phyloP scores from a whole-genome alignment of 129 eudicot species.

The Apium graveolens region DNA sequence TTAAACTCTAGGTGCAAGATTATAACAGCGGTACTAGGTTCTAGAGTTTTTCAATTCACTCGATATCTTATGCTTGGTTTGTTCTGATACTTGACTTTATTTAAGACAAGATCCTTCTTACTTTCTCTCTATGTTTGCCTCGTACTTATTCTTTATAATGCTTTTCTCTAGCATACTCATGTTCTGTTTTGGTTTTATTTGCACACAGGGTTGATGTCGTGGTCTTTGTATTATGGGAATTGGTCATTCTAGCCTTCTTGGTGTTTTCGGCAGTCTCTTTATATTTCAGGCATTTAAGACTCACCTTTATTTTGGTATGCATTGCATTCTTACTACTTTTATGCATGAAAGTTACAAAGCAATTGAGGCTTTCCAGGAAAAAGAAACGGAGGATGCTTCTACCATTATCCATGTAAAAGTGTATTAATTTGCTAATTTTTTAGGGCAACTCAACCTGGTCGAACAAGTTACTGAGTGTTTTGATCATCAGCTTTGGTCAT shows the following conservation, averaged over 20 bases:
- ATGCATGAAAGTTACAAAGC: conserved; percentile 91
- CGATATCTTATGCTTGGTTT: not conserved
- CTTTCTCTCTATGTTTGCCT: not conserved
- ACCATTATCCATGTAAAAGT: conserved; percentile 75
- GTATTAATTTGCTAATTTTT: conserved; percentile 6
- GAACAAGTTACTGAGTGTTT: conserved; percentile 37
- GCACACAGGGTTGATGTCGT: conserved; percentile 92
- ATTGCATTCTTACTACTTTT: conserved; percentile 61
- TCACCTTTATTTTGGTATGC: conserved; percentile 55
- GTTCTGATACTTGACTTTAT: not conserved
- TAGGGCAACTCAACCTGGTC: conserved; percentile 15
- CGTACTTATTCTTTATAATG: not conserved
- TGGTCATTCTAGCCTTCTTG: conserved; percentile 70
- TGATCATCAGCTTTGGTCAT: conserved; percentile 33
- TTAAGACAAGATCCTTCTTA: not conserved
- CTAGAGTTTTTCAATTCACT: not conserved
- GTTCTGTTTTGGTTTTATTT: conserved; percentile 2
- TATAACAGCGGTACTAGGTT: not conserved
- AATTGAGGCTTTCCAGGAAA: conserved; percentile 72
- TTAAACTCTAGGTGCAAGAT: not conserved
- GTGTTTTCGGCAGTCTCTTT: conserved; percentile 88
- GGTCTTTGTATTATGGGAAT: conserved; percentile 87
- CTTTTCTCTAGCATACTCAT: not conserved
- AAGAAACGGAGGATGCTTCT: conserved; percentile 98
- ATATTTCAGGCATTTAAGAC: conserved; percentile 68